Evolutionary conservation across 2,329 filamentous ascomycete species (phyloP).

Genomic region (Diaporthe batatas): DNA sequence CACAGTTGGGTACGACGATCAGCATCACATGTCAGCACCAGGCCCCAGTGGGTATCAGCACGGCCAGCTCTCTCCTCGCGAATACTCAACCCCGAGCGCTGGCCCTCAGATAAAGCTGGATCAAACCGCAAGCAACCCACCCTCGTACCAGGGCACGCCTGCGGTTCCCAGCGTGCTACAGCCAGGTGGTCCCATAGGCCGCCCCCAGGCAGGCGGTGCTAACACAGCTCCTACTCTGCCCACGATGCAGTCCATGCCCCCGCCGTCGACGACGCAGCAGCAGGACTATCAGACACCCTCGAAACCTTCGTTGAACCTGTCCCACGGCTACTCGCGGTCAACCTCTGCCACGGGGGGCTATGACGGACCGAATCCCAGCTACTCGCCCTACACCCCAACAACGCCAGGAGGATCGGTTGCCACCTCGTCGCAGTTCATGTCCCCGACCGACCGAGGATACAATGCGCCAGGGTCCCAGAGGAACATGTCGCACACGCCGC

Average conservation of each 20-base stretch:
- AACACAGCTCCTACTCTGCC: constrained; percentile 62
- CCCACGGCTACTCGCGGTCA: constrained; percentile 86
- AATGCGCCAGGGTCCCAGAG: constrained; percentile 70
- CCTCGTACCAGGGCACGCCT: constrained; percentile 56
- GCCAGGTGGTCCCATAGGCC: constrained; percentile 59
- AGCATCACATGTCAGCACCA: constrained; percentile 65
- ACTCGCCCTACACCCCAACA: constrained; percentile 70
- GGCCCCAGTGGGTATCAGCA: constrained; percentile 58
- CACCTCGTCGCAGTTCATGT: constrained; percentile 73
- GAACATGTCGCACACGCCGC: constrained; percentile 82
- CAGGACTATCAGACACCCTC: constrained; percentile 73
- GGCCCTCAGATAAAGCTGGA: constrained; percentile 67
- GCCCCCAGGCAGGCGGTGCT: constrained; percentile 52
- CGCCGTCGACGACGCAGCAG: constrained; percentile 50
- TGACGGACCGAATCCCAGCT: constrained; percentile 61
- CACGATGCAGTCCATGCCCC: constrained; percentile 60
- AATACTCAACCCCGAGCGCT: constrained; percentile 55
- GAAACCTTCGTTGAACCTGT: constrained; percentile 73
- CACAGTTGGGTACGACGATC: constrained; percentile 56
- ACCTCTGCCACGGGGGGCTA: constrained; percentile 76
- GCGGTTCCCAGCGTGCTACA: constrained; percentile 71
- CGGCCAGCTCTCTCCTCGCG: constrained; percentile 61
- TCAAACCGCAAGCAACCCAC: constrained; percentile 55
- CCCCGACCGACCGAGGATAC: constrained; percentile 69
- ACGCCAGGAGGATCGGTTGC: constrained; percentile 72